Conservation (phyloP, 1,139 yeast genomes). For the Hansenula sp. region DNA sequence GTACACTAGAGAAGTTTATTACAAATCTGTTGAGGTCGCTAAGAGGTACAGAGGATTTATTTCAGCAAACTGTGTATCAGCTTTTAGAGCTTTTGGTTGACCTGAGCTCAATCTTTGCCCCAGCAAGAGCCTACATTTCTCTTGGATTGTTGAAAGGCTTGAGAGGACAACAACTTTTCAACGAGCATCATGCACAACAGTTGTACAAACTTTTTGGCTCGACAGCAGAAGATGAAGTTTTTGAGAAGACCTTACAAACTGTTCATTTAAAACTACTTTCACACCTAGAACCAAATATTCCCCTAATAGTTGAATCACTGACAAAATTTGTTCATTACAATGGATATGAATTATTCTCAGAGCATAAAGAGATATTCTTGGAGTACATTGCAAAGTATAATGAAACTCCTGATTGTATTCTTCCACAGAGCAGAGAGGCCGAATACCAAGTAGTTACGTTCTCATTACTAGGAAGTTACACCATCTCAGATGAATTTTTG, state of each 20-base stretch:
- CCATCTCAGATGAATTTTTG: conserved; percentile 21
- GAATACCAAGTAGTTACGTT: conserved; percentile 18
- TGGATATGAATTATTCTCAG: conserved; percentile 31
- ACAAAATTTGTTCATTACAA: conserved; percentile 40
- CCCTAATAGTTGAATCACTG: conserved; percentile 11
- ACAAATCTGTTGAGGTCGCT: conserved; percentile 37
- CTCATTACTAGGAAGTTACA: conserved; percentile 17
- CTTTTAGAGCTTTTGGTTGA: conserved; percentile 41
- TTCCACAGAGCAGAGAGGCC: conserved; percentile 2
- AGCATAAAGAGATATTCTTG: conserved; percentile 30
- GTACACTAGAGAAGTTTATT: conserved; percentile 44
- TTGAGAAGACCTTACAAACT: conserved; percentile 46
- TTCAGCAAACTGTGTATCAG: conserved; percentile 26
- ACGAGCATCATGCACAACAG: conserved; percentile 23
- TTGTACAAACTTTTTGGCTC: conserved; percentile 46
- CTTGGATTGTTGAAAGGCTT: conserved; percentile 57
- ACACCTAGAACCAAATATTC: conserved; percentile 12
- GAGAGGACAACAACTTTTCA: conserved; percentile 28
- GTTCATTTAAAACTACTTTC: conserved; percentile 43
- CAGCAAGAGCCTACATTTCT: conserved; percentile 61
- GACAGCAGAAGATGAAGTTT: conserved; percentile 56
- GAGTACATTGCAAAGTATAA: conserved; percentile 25
- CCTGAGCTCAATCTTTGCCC: conserved; percentile 57
- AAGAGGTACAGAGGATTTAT: conserved; percentile 25
- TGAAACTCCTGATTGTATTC: conserved; percentile 2